Evolutionary conservation across 441 rosid genomes (phyloP).

Genomic region (Populus hybrid): DNA sequence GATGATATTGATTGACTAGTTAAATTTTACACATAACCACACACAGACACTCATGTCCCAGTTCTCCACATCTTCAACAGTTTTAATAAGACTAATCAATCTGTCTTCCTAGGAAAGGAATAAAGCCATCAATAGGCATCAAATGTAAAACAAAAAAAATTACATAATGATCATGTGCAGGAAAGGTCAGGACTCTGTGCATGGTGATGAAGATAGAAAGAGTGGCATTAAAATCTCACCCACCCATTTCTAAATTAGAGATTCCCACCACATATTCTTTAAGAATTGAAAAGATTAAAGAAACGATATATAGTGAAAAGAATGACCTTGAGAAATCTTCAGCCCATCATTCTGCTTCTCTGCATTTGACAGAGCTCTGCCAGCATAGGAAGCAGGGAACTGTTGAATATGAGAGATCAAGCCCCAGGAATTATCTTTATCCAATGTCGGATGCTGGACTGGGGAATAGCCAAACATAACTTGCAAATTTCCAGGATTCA

Average conservation of each 20-base stretch:
- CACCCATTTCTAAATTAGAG: not conserved
- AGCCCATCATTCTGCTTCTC: no score
- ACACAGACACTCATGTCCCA: not conserved
- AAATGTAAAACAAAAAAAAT: not conserved
- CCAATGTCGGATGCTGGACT: slow-evolving; percentile 76
- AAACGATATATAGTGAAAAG: no score
- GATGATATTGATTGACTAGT: not conserved
- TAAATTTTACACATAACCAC: not conserved
- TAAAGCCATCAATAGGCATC: not conserved
- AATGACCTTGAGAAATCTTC: no score
- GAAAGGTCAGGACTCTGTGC: not conserved
- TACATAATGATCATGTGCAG: not conserved
- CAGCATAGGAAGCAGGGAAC: slow-evolving; percentile 45
- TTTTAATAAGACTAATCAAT: not conserved
- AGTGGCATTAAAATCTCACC: not conserved
- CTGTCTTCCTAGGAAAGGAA: not conserved
- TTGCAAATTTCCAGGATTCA: slow-evolving; percentile 55
- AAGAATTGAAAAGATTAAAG: no score
- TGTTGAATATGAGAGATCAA: slow-evolving; percentile 50
- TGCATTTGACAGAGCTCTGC: slow-evolving; percentile 28
- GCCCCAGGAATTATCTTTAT: slow-evolving; percentile 74
- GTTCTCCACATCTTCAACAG: not conserved
- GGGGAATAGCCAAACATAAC: slow-evolving; percentile 69
- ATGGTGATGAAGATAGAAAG: not conserved
- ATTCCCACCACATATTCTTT: no score